These are phyloP conservation scores for Phytophthora cryptogea DNA, from an alignment of 352 stramenopile species.

Conservation along the genomic window DNA sequence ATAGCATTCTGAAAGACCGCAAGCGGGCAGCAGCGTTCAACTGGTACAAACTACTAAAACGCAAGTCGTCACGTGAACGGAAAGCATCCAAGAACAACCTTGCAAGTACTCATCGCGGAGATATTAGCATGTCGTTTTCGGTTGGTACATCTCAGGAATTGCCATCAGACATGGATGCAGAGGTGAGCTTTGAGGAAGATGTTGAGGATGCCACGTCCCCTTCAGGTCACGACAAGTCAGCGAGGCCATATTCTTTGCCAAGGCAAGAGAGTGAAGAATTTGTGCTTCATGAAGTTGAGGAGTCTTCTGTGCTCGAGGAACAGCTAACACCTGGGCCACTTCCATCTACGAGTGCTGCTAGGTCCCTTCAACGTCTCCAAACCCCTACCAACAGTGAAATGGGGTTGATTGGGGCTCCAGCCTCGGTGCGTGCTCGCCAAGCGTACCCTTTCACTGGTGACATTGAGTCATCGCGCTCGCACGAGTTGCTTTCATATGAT, in stretches of 20 bases:
- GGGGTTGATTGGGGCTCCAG: conserved; percentile 30
- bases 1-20: conserved; percentile 78
- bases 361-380: conserved; percentile 71
- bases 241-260: conserved; percentile 30
- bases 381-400: conserved; percentile 58
- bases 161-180: conserved; percentile 61
- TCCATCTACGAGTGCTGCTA: conserved; percentile 54
- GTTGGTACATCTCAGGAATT: conserved; percentile 85
- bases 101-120: conserved; percentile 69
- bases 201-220: conserved; percentile 34
- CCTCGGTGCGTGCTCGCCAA: conserved; percentile 56
- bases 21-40: conserved; percentile 83
- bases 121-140: conserved; percentile 81
- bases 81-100: conserved; percentile 48
- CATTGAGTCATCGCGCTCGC: conserved; percentile 53
- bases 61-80: conserved; percentile 64
- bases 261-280: conserved; percentile 46
- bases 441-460: conserved; percentile 48
- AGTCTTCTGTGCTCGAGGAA: conserved; percentile 32
- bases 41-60: conserved; percentile 88
- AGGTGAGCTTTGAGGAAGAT: conserved; percentile 37
- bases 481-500: conserved; percentile 66
- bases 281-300: conserved; percentile 50
- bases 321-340: conserved; percentile 45
- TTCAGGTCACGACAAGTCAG: conserved; percentile 27